Evolutionary conservation across 305 asterid genomes (phyloP).

Genomic region (Fraxinus nigra): DNA sequence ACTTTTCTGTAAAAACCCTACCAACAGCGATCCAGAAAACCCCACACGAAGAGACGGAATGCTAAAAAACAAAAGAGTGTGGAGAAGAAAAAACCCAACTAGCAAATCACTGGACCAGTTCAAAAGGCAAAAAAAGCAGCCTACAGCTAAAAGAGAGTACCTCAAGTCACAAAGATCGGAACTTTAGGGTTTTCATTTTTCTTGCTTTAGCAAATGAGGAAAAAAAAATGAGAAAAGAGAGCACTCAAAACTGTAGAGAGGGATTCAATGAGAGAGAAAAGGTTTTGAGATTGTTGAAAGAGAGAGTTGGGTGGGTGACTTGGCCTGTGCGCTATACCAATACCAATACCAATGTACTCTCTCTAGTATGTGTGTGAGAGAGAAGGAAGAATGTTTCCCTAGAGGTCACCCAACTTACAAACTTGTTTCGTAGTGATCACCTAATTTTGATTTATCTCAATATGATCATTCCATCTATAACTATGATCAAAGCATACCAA

Average conservation of each 20-base stretch:
- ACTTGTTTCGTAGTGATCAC: not conserved
- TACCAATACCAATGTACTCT: slow-evolving; percentile 32
- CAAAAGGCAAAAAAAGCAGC: slow-evolving; percentile 46
- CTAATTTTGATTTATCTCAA: not conserved
- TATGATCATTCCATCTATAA: not conserved
- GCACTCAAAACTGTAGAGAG: slow-evolving; percentile 38
- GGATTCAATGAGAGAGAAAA: slow-evolving; percentile 36
- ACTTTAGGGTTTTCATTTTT: slow-evolving; percentile 40
- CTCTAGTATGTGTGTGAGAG: not conserved
- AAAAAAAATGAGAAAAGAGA: slow-evolving; percentile 23
- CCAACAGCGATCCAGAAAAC: slow-evolving; percentile 49
- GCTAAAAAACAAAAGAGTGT: slow-evolving; percentile 32
- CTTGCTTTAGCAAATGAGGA: slow-evolving; percentile 29
- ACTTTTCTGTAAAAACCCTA: slow-evolving; percentile 55
- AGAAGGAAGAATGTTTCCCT: not conserved
- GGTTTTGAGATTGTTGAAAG: slow-evolving; percentile 46
- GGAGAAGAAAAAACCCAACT: slow-evolving; percentile 45
- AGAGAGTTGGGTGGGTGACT: slow-evolving; percentile 31
- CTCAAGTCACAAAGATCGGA: slow-evolving; percentile 58
- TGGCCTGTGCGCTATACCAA: slow-evolving; percentile 33
- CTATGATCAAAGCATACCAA: not conserved
- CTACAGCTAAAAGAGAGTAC: slow-evolving; percentile 36
- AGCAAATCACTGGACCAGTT: slow-evolving; percentile 48
- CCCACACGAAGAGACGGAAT: slow-evolving; percentile 48
- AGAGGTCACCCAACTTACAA: not conserved